Conservation (phyloP, 2,329 filamentous ascomycete genomes). For the Aspergillus pseudoglaucus region DNA sequence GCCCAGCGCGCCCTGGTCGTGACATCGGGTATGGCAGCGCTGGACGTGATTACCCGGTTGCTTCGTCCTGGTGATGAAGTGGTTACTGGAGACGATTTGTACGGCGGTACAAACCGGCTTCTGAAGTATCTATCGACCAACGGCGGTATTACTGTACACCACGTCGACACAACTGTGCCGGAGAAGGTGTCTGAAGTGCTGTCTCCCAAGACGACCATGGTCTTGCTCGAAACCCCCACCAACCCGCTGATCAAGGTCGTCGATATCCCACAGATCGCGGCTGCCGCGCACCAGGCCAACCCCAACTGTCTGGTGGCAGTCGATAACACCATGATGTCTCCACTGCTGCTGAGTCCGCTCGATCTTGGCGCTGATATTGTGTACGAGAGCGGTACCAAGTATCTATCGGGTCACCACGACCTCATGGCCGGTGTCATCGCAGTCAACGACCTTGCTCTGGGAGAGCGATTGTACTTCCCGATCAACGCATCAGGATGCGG, state of each 20-base stretch:
- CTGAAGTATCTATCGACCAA: conserved; percentile 87
- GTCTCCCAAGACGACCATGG: conserved; percentile 81
- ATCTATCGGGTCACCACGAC: conserved; percentile 95
- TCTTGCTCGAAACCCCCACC: conserved; percentile 90
- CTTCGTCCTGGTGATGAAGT: conserved; percentile 92
- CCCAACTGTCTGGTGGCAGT: conserved; percentile 77
- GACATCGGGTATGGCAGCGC: conserved; percentile 91
- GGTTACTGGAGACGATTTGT: conserved; percentile 92
- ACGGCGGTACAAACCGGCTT: conserved; percentile 89
- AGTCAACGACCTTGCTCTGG: conserved; percentile 72
- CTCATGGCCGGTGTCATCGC: conserved; percentile 98
- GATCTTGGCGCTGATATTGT: conserved; percentile 93
- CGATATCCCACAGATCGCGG: conserved; percentile 76
- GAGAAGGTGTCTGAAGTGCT: conserved; percentile 64
- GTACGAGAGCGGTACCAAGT: conserved; percentile 97
- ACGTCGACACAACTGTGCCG: conserved; percentile 84
- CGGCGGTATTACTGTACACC: conserved; percentile 86
- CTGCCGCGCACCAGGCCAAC: conserved; percentile 69
- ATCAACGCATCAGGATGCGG: conserved; percentile 97
- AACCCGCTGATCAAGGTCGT: conserved; percentile 98
- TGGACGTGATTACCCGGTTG: conserved; percentile 91
- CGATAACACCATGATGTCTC: conserved; percentile 98
- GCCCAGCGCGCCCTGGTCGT: conserved; percentile 86
- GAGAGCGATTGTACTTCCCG: conserved; percentile 88
- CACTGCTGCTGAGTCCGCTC: conserved; percentile 86